These are phyloP conservation scores for Przewalskia tangutica DNA, from an alignment of 257 asterid genomes.

Conservation along the genomic window DNA sequence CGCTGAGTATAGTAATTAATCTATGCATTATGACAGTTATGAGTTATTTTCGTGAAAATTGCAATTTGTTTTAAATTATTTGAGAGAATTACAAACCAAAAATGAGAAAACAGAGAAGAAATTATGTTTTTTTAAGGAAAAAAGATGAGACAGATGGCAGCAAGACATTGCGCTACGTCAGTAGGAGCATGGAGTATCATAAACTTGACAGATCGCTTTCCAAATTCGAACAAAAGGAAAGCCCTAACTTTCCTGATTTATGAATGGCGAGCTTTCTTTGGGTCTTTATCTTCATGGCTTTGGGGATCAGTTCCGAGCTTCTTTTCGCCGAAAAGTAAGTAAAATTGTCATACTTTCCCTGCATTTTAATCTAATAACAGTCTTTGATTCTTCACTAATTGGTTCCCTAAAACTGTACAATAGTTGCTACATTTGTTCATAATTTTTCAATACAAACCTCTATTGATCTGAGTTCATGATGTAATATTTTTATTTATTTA, in stretches of 20 bases:
- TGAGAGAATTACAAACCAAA: background rate
- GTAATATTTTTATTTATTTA: background rate
- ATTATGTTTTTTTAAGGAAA: background rate
- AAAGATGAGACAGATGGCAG: background rate
- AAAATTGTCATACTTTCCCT: background rate
- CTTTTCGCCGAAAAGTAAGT: slow-evolving; percentile 39
- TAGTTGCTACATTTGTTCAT: background rate
- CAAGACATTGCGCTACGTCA: background rate
- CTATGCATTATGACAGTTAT: too few species aligned
- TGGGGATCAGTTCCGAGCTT: slow-evolving; percentile 15
- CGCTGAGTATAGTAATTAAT: too few species aligned
- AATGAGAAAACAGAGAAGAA: background rate
- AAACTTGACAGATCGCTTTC: too few species aligned
- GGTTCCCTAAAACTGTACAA: too few species aligned
- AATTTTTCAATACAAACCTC: background rate
- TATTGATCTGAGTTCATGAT: background rate
- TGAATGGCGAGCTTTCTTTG: slow-evolving; percentile 36
- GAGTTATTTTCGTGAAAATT: background rate
- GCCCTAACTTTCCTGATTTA: background rate
- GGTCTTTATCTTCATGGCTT: slow-evolving; percentile 17
- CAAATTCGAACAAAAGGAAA: background rate
- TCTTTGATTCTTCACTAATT: background rate
- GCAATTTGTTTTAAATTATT: background rate
- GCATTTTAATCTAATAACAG: background rate
- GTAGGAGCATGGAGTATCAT: too few species aligned